Evolutionary conservation across 1,284 basidiomycete genomes (phyloP).

Genomic region (Boletus holoroseus): DNA sequence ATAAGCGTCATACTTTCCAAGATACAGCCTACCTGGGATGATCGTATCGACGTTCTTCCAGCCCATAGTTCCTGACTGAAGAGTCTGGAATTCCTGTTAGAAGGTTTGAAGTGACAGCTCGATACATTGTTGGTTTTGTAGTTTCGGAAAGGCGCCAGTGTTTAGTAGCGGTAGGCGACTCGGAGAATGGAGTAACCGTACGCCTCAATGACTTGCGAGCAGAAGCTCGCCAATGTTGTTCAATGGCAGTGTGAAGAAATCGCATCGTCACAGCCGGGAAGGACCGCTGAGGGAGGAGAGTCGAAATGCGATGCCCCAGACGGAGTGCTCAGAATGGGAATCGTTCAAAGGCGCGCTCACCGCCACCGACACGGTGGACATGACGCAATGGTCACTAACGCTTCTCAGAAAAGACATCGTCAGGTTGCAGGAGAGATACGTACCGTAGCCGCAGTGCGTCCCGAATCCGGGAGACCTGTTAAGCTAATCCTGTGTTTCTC

Average conservation of each 20-base stretch:
- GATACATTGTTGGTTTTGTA: constrained; percentile 34
- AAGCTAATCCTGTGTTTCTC: constrained; percentile 26
- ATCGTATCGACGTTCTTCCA: constrained; percentile 73
- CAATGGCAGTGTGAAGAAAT: constrained; percentile 32
- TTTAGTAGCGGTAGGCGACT: constrained; percentile 25
- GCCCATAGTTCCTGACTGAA: constrained; percentile 40
- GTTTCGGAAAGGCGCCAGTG: constrained; percentile 20
- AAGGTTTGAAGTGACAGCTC: constrained; percentile 20
- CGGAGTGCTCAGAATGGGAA: constrained; percentile 16
- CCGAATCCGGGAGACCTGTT: constrained; percentile 23
- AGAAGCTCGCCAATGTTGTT: constrained; percentile 16
- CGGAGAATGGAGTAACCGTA: constrained; percentile 33
- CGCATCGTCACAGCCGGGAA: constrained; percentile 33
- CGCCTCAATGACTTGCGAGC: constrained; percentile 18
- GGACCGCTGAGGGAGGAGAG: constrained; percentile 24
- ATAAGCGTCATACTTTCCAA: constrained; percentile 61
- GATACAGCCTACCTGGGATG: constrained; percentile 61
- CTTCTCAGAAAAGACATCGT: constrained; percentile 9
- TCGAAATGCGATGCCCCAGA: constrained; percentile 29
- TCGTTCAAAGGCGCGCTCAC: constrained; percentile 22
- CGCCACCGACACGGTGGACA: constrained; percentile 27
- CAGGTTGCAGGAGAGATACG: constrained; percentile 6
- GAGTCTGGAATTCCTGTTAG: constrained; percentile 29
- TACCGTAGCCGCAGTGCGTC: constrained; percentile 3
- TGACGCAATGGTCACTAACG: constrained; percentile 25